These are phyloP conservation scores for Rhynchospora tenuis DNA, from an alignment of 176 grass and related monocot species.

Conservation along the genomic window DNA sequence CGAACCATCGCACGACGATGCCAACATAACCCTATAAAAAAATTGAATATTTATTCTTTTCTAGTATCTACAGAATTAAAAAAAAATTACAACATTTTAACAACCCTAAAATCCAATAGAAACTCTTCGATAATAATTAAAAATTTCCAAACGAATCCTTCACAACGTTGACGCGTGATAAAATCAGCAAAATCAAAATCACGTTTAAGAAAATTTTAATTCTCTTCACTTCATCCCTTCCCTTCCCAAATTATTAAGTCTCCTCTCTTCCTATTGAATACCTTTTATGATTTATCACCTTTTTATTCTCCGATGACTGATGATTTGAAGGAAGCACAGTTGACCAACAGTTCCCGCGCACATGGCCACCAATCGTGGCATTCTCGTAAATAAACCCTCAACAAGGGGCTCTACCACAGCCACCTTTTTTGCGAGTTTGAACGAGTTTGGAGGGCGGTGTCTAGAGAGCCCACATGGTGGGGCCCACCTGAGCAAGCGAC, in stretches of 20 bases:
- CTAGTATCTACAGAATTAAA: too few relatives aligned
- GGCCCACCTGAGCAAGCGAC: not conserved
- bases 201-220: too few relatives aligned
- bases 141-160: too few relatives aligned
- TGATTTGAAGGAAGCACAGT: not conserved
- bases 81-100: too few relatives aligned
- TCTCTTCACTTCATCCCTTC: too few relatives aligned
- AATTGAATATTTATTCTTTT: too few relatives aligned
- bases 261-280: not conserved
- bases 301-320: not conserved
- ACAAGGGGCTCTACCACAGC: not conserved
- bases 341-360: slow-evolving; percentile 25
- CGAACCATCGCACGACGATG: too few relatives aligned
- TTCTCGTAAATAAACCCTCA: not conserved
- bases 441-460: not conserved
- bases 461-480: slow-evolving; percentile 14
- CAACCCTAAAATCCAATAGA: too few relatives aligned
- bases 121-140: too few relatives aligned
- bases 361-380: not conserved
- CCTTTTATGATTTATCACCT: not conserved
- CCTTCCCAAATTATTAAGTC: not conserved
- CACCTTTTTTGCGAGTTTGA: slow-evolving; percentile 10
- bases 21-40: too few relatives aligned
- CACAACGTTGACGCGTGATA: too few relatives aligned
- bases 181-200: too few relatives aligned